Conservation (phyloP, 305 asterid genomes). For the Fraxinus greggii region DNA sequence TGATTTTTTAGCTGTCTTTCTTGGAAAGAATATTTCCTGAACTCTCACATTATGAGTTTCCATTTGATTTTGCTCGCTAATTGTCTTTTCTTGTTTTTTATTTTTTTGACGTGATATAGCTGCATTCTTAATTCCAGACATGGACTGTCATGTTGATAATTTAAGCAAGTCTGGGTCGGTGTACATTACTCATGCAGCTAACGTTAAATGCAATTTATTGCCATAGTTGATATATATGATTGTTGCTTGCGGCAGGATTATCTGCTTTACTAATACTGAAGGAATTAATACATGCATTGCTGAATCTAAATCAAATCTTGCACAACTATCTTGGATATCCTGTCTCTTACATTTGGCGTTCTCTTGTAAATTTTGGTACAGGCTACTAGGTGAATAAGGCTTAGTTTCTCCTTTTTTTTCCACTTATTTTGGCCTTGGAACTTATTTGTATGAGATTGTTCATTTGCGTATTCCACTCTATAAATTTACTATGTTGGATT, state of each 20-base stretch:
- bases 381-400: background rate
- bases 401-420: background rate
- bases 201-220: background rate
- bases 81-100: background rate
- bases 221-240: background rate
- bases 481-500: background rate
- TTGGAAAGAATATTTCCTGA: background rate
- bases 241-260: background rate
- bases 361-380: background rate
- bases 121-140: background rate
- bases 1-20: background rate
- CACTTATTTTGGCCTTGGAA: background rate
- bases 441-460: constrained; percentile 4
- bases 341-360: background rate
- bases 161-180: background rate
- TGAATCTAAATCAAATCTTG: background rate
- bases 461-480: background rate
- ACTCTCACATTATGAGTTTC: background rate
- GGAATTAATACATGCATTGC: background rate
- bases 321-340: background rate
- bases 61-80: background rate
- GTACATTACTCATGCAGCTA: background rate
- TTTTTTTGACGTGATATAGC: background rate
- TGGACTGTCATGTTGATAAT: background rate
- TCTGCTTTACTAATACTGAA: background rate